These are phyloP conservation scores for Sporormia fimetaria DNA, from an alignment of 495 filamentous ascomycete genomes.

Conservation along the genomic window DNA sequence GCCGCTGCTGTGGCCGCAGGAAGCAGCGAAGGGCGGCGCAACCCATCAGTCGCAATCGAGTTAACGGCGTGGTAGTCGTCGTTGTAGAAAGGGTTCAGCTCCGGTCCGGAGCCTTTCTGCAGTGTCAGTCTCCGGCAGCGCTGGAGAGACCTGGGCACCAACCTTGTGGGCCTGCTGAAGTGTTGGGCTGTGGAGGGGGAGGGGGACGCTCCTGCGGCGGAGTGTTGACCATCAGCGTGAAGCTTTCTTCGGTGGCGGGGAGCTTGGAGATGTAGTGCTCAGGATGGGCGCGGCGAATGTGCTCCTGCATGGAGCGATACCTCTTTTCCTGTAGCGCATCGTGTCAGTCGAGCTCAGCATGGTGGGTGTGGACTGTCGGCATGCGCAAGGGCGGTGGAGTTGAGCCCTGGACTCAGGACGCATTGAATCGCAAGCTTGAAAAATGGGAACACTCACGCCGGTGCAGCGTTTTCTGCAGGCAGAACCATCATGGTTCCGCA, in stretches of 20 bases:
- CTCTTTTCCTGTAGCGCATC: conserved; percentile 64
- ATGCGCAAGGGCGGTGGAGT: conserved; percentile 5
- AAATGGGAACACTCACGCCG: conserved; percentile 55
- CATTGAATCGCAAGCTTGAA: conserved; percentile 1
- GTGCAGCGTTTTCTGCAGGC: conserved; percentile 95
- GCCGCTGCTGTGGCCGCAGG: conserved; percentile 71
- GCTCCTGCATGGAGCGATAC: conserved; percentile 98
- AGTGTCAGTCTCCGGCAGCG: conserved; percentile 21
- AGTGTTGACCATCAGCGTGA: conserved; percentile 86
- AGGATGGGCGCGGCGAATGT: conserved; percentile 93
- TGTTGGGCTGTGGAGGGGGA: conserved; percentile 37
- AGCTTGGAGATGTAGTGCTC: conserved; percentile 98
- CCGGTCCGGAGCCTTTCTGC: conserved; percentile 28
- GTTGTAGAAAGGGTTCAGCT: conserved; percentile 31
- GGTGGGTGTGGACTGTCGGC: conserved; percentile 6
- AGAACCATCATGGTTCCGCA: conserved; percentile 92
- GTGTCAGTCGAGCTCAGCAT: conserved; percentile 1
- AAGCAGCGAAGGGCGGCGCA: conserved; percentile 48
- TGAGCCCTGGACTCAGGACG: conserved; percentile 7
- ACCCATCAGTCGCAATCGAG: conserved; percentile 61
- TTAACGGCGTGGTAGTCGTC: conserved; percentile 62
- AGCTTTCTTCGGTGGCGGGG: conserved; percentile 96
- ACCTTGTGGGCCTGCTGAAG: conserved; percentile 26
- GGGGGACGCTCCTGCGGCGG: conserved; percentile 71
- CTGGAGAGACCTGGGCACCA: conserved; percentile 16